Base-by-base conservation (phyloP, 768 basidiomycete genomes). In the Podaxis rugospora region DNA sequence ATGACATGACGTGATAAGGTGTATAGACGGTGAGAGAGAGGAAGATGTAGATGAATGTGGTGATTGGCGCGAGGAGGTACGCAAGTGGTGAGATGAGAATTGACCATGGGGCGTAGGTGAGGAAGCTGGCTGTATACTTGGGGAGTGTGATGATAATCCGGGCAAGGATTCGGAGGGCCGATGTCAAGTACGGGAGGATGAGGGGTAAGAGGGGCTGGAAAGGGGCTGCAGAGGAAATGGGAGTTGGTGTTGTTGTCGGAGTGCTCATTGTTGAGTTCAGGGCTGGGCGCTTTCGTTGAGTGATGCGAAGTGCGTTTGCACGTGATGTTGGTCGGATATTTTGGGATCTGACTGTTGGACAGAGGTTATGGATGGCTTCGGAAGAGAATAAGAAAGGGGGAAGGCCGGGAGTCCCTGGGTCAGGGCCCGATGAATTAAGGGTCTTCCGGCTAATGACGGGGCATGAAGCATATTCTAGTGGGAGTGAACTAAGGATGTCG, bases 1-100 rank as follows among this genome's bases (percentile, higher is more conserved):
- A 78, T 5, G 70, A 52, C 21, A 71, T 63, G 37, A 79, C 67
- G 11, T 66, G 63, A 64, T 79, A 80, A 0, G 87, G 87, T 21
- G 75, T 72, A 63, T 74, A 69, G 2, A 88, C 42, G 57, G 81
- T 72, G 23, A 79, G 40, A 50, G 80, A 75, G 23, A 78, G 61
- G 5, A 76, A 18, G 25, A 84, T 66, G 11, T 80, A 67, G 35
- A 75, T 35, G 61, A 82, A 71, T 52, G 81, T 71, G 32, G 75
- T 67, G 52, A 81, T 52, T 1, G 87, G 87, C 2, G 80, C 78
- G 52, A 88, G 65, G 39, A 84, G 36, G 64, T 82, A 82, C 4
- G 73, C 59, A 4, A 76, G 52, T 5, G 76, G 66, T 3, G 67
- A 74, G 65, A 35, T 66, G 27, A 69, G 68, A 61, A 64, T 73